These are phyloP conservation scores for Colletotrichum karsti DNA, from an alignment of 2,329 filamentous ascomycete genomes.

Conservation along the genomic window DNA sequence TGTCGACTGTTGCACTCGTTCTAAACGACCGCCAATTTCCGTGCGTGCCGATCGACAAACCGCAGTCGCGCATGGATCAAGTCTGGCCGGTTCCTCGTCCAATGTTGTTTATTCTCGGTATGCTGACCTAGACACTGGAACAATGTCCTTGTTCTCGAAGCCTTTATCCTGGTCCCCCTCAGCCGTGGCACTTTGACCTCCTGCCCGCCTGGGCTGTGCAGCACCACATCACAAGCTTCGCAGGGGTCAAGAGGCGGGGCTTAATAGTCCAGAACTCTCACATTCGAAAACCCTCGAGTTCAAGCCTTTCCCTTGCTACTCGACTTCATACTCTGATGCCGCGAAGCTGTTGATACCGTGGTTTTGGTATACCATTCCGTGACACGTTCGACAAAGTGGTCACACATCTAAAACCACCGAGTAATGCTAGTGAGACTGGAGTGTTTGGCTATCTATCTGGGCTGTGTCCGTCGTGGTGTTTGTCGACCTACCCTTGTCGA, in stretches of 20 bases:
- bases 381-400: no score
- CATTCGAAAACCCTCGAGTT: neutral
- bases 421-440: no score
- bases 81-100: neutral
- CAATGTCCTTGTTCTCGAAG: neutral
- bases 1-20: no score
- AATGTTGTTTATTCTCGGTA: no score
- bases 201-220: neutral
- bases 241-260: neutral
- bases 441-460: no score
- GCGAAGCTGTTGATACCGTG: no score
- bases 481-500: no score
- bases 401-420: no score
- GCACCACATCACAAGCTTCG: constrained; percentile 1
- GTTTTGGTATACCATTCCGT: no score
- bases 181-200: neutral
- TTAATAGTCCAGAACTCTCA: neutral
- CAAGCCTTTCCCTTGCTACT: no score
- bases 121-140: neutral
- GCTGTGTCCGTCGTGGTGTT: no score
- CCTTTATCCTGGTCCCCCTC: neutral
- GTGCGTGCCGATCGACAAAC: neutral
- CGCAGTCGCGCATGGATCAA: neutral
- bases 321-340: no score
- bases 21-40: neutral